A percentile compares a stretch with the other conserved stretches of the same genome.
Conservation (phyloP, 2,329 filamentous ascomycete species). For the Aspergillus tamarii region DNA sequence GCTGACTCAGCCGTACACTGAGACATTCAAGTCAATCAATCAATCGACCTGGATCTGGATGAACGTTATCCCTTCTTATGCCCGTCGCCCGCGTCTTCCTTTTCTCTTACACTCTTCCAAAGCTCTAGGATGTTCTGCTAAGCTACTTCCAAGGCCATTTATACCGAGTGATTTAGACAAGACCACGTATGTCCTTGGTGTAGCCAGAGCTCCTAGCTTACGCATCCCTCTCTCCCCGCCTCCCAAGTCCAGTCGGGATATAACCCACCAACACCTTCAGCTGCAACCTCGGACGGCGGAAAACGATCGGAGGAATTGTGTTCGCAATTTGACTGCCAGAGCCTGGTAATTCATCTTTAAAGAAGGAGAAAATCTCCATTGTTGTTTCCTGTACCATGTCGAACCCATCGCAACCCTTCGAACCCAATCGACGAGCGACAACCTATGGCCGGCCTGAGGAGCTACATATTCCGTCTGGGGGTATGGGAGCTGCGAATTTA, state of each 20-base stretch:
- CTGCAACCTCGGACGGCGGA: background rate
- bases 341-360: background rate
- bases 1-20: constrained; percentile 26
- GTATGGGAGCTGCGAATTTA: constrained; percentile 32
- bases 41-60: background rate
- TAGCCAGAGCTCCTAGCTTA: constrained; percentile 30
- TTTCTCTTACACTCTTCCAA: constrained; percentile 3
- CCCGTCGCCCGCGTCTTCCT: constrained; percentile 8
- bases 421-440: constrained; percentile 51
- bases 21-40: constrained; percentile 6
- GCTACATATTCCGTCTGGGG: constrained; percentile 55
- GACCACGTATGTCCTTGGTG: constrained; percentile 50
- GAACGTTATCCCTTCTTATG: background rate
- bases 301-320: background rate
- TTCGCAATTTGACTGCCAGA: background rate
- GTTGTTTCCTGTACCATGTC: constrained; percentile 37
- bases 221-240: constrained; percentile 11
- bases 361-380: background rate
- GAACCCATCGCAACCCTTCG: constrained; percentile 52
- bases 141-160: constrained; percentile 27
- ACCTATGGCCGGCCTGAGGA: constrained; percentile 57
- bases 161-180: constrained; percentile 23
- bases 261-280: background rate
- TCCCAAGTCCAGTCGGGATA: background rate
- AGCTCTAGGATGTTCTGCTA: constrained; percentile 26